Conservation (phyloP, 1,139 yeast genomes). For the Geotrichum macrosporum region DNA sequence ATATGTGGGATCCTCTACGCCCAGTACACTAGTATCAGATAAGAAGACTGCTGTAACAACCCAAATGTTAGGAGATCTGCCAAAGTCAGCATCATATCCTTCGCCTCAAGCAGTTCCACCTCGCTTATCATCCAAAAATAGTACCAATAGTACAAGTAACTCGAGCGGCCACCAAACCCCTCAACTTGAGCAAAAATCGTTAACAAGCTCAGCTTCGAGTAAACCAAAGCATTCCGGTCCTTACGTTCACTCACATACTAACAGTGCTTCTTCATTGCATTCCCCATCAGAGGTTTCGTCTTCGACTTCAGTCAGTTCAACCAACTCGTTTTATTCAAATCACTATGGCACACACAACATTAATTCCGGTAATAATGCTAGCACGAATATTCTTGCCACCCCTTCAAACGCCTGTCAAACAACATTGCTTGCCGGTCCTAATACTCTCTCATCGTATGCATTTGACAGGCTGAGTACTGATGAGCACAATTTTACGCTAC, state of each 20-base stretch:
- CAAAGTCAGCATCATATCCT: background rate
- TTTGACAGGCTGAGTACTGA: too few species aligned
- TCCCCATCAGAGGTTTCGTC: background rate
- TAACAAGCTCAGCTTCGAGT: background rate
- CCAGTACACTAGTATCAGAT: constrained; percentile 7
- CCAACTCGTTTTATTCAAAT: background rate
- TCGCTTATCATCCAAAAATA: background rate
- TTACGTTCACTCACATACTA: background rate
- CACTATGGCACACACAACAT: background rate
- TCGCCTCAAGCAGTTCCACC: background rate
- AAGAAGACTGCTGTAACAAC: background rate
- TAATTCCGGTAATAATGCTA: too few species aligned
- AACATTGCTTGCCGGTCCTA: too few species aligned
- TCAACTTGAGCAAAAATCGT: background rate
- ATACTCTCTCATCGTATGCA: too few species aligned
- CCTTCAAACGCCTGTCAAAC: too few species aligned
- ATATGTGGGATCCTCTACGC: constrained; percentile 10
- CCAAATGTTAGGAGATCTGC: background rate
- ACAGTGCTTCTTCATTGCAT: background rate
- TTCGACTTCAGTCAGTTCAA: background rate
- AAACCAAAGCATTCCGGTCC: background rate
- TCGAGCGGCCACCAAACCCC: background rate
- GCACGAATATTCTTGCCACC: too few species aligned
- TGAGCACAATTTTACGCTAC: too few species aligned
- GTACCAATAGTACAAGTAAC: background rate